A percentile compares a stretch with the other conserved stretches of the same genome.
Conservation (phyloP, 306 rosid species). For the apple (Malus domestica) region ASM211411v1 NC_041805.1:28222001-28222500, state of each 20-base stretch:
- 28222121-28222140: slow-evolving; percentile 40
- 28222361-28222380: slow-evolving; percentile 14
- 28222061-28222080: slow-evolving; percentile 8
- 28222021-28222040: slow-evolving; percentile 74
- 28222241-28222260: slow-evolving; percentile 70
- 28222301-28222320: slow-evolving; percentile 43
- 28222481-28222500: neutral
- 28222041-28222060: slow-evolving; percentile 34
- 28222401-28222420: slow-evolving; percentile 76
- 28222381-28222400: slow-evolving; percentile 36
- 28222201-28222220: slow-evolving; percentile 39
- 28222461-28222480: slow-evolving; percentile 6
- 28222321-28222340: slow-evolving; percentile 26
- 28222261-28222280: slow-evolving; percentile 35
- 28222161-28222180: slow-evolving; percentile 54
- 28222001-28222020: slow-evolving; percentile 97
- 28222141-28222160: slow-evolving; percentile 41
- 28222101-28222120: neutral
- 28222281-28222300: slow-evolving; percentile 33
- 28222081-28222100: neutral
- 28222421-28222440: slow-evolving; percentile 89
- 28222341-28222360: slow-evolving; percentile 26
- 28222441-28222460: slow-evolving; percentile 23
- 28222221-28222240: slow-evolving; percentile 66
- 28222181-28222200: slow-evolving; percentile 46